These are phyloP conservation scores for Mycosarcoma maydis DNA, from an alignment of 1,284 basidiomycete genomes.

Conservation along the genomic window DNA sequence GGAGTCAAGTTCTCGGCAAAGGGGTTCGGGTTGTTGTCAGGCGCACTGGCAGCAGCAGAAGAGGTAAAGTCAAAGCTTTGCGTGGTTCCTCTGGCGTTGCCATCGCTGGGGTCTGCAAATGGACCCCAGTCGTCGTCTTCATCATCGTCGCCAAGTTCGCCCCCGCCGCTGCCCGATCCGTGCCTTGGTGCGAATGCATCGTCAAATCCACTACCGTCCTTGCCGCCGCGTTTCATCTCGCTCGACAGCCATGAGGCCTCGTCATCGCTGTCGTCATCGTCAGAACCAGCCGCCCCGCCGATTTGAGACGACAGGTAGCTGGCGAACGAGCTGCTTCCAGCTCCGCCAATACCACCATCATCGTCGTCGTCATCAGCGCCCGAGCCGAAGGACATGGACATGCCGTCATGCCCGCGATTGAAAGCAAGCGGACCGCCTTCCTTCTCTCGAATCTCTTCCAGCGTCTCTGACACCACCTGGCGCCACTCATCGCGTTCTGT, in stretches of 20 bases:
- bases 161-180: conserved; percentile 14
- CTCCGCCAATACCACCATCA: conserved; percentile 34
- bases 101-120: conserved; percentile 55
- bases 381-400: conserved; percentile 51
- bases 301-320: conserved; percentile 66
- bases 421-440: conserved; percentile 64
- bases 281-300: conserved; percentile 45
- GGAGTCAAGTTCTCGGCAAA: conserved; percentile 63
- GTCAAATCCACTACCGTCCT: conserved; percentile 48
- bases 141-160: conserved; percentile 41
- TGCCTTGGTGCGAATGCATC: conserved; percentile 40
- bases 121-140: conserved; percentile 66
- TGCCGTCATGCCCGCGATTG: conserved; percentile 52
- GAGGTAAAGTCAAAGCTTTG: conserved; percentile 35
- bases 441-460: conserved; percentile 61
- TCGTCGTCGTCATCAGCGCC: conserved; percentile 40
- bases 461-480: conserved; percentile 58
- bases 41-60: background rate
- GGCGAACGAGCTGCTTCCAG: conserved; percentile 58
- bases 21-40: conserved; percentile 22
- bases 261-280: conserved; percentile 63
- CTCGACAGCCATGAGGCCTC: conserved; percentile 57
- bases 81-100: conserved; percentile 4
- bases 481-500: conserved; percentile 62
- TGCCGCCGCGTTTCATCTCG: conserved; percentile 40